Percentiles rank a stretch among this genome's conserved stretches.
Conservation (phyloP, 495 filamentous ascomycete genomes). For the Trichoderma reesei region DNA sequence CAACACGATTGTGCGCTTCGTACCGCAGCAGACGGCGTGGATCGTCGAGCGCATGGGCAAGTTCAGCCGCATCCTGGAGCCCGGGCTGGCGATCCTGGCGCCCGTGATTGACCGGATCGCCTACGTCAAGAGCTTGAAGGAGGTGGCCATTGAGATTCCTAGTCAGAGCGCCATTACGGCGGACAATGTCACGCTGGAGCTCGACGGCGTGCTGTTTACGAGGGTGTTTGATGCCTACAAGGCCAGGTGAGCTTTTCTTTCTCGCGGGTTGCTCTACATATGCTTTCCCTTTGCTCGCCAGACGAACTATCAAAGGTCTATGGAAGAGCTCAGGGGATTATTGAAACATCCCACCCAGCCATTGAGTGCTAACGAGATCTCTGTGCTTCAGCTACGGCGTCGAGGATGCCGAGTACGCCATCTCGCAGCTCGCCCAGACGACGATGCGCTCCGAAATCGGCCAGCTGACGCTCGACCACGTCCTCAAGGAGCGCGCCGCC, state of each 20-base stretch:
- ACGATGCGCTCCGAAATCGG: conserved; percentile 99
- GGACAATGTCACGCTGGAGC: conserved; percentile 93
- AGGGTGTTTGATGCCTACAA: conserved; percentile 96
- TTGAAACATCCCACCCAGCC: no score
- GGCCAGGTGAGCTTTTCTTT: conserved; percentile 52
- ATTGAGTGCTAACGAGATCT: conserved; percentile 16
- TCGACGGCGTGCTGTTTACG: conserved; percentile 93
- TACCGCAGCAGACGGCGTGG: conserved; percentile 98
- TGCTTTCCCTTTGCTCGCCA: conserved; percentile 4
- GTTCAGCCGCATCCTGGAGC: conserved; percentile 84
- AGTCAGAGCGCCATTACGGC: conserved; percentile 95
- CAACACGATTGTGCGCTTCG: conserved; percentile 93
- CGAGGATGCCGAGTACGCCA: conserved; percentile 97
- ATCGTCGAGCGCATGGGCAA: conserved; percentile 98
- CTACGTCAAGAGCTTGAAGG: conserved; percentile 72
- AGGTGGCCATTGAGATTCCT: conserved; percentile 14
- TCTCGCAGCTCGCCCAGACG: conserved; percentile 93
- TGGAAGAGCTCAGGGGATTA: no score
- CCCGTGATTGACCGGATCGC: conserved; percentile 93
- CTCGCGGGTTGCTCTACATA: neutral
- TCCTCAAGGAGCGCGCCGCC: conserved; percentile 88
- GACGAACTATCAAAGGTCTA: neutral
- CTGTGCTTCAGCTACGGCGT: conserved; percentile 68
- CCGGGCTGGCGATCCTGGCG: conserved; percentile 79
- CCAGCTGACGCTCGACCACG: conserved; percentile 90